Base-by-base conservation (phyloP, 106 monocot genomes). In the Apostasia shenzhenica region DNA sequence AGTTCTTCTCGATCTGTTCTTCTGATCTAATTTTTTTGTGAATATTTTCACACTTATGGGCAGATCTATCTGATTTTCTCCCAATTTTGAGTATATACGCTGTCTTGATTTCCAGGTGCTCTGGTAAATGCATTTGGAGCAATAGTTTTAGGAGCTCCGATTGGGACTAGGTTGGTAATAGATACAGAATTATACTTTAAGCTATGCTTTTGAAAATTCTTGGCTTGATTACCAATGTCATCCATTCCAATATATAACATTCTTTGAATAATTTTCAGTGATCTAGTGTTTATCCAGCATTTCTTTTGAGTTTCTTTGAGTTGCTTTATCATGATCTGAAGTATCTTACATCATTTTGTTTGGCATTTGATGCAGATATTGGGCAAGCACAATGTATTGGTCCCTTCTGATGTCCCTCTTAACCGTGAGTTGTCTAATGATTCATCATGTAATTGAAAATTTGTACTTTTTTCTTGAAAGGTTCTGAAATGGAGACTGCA, bases 101-200 rank as follows among this genome's bases (percentile, higher is more conserved):
- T 63, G 69, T 73, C 3, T 60, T 51, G 26, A 26, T 54, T 76
- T 66, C 54, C 68, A 88, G 88, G 88, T 14, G 88, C 82, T 65
- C 55, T 82, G 48, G 13, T 85, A 61, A 88, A 85, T 79, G 82
- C 88, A 76, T 88, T 88, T 88, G 84, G 85, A 65, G 88, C 85
- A 66, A 82, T 88, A 70, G 88, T 88, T 82, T 73, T 88, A 14
- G 84, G 84, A 45, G 84, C 88, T 59, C 84, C 88, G 49, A 48
- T 84, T 47, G 77, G 84, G 12, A 50, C 72, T 41, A 76, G 76
- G 84, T 85, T 68, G 74, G 80, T 74, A 52, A 26, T 11, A 41
- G 2, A 61, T 68, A 12, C 26, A 59, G 11, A 12, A 6, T 37
- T 26, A 14, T 57, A 26, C 26, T 26, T 26, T 26, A 26, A 26